Evolutionary conservation across 106 monocot genomes (phyloP).

Genomic region (Dendrobium nobile): DNA sequence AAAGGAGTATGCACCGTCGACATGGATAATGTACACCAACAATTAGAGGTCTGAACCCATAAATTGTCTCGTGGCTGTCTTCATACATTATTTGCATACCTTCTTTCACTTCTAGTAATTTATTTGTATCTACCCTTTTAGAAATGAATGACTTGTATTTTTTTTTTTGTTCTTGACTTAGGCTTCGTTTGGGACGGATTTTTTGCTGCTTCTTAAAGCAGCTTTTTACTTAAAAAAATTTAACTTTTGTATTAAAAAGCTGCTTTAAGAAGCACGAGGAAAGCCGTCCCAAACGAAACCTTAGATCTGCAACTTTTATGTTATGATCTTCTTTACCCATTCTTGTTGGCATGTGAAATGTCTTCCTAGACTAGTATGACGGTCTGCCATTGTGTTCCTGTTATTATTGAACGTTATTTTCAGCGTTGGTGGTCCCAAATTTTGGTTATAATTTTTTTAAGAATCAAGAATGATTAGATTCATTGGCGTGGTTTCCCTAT

Average conservation of each 20-base stretch:
- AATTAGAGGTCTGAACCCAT: slow-evolving; percentile 64
- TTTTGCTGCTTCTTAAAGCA: too few species aligned
- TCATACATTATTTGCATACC: neutral
- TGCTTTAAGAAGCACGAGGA: too few species aligned
- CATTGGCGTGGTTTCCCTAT: neutral
- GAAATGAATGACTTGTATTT: neutral
- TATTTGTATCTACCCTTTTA: neutral
- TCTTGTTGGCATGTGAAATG: neutral
- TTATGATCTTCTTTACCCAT: neutral
- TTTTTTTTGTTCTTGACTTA: too few species aligned
- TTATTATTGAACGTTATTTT: neutral
- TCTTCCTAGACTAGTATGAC: neutral
- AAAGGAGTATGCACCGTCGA: slow-evolving; percentile 98
- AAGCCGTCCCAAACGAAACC: too few species aligned
- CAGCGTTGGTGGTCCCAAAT: neutral
- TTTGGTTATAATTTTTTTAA: neutral
- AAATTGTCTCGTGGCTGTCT: neutral
- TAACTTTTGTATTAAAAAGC: too few species aligned
- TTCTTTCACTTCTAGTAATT: neutral
- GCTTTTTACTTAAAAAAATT: too few species aligned
- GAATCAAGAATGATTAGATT: neutral
- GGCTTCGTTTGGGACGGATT: too few species aligned
- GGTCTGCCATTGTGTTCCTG: neutral
- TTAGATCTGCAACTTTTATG: neutral
- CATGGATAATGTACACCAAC: slow-evolving; percentile 86